A percentile compares a stretch with the other conserved stretches of the same genome.
Evolutionary conservation across 441 rosid genomes (phyloP).

Genomic region (Erodium chrysanthum): DNA sequence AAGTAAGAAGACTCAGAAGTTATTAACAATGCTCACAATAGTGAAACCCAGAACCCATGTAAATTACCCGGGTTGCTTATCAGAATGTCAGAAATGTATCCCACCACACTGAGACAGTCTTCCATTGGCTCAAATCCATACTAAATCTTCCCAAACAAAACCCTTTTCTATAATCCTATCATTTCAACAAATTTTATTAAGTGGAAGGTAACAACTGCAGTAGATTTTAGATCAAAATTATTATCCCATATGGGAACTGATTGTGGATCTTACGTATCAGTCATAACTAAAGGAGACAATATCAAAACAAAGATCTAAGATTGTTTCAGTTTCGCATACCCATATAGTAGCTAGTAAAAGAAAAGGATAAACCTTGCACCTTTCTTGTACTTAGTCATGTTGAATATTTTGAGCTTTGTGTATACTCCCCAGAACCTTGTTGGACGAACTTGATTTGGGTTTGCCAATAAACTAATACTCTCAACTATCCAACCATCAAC

Average conservation of each 20-base stretch:
- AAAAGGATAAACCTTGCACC: conserved; percentile 26
- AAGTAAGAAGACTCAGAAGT: background rate
- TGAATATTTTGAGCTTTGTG: conserved; percentile 79
- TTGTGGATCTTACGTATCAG: background rate
- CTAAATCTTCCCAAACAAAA: background rate
- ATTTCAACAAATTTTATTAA: background rate
- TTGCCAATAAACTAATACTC: conserved; percentile 67
- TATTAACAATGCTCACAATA: background rate
- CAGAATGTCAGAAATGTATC: background rate
- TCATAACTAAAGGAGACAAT: background rate
- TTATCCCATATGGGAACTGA: too few relatives aligned
- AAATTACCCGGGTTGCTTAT: background rate
- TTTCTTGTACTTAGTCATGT: conserved; percentile 71
- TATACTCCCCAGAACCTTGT: conserved; percentile 91
- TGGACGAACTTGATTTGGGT: conserved; percentile 82
- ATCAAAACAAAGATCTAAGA: background rate
- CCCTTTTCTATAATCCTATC: background rate
- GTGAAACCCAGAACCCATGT: background rate
- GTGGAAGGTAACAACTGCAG: background rate
- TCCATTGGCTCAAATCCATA: background rate
- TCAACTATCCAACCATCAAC: conserved; percentile 96
- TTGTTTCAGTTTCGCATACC: background rate
- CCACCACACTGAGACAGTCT: background rate
- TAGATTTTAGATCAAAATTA: background rate
- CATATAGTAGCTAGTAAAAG: background rate